Evolutionary conservation across 768 basidiomycete genomes (phyloP), one percentile per base, ranked within the genome.

Genomic region (Cubamyces lactineus): DNA sequence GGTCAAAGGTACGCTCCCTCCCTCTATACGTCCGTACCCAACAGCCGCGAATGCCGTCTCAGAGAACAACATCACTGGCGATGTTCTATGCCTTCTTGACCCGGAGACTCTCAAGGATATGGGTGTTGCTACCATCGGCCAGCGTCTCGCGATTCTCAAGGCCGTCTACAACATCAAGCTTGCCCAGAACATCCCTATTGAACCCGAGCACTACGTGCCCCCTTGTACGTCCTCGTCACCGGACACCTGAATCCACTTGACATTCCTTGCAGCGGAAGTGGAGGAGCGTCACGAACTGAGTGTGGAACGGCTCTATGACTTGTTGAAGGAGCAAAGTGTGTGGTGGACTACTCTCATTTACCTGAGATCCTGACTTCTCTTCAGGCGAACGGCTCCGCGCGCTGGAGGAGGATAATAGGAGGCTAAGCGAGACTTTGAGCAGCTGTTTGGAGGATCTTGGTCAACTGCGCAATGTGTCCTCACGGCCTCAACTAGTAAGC

Each of bases 21-120:
- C 64, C 52, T 67, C 62, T 67, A 56, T 58, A 63, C 57, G 39
- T 28, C 45, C 41, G 42, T 55, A 28, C 16, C 57, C 53, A 49
- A 57, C 52, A 42, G n/a, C 42, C 28, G 24, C 57, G n/a, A 51
- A 49, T 49, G 46, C 16, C 45, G 11, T 54, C 39, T 43, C 71
- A 96, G 96, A 95, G 72, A 91, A 99, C 74, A 89, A 86, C 64
- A 92, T 99, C 66, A 89, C 89, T 17, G 97, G 97, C 57, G 95
- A 98, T 65, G 86, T 93, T 1, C 83, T 99, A 7, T 86, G 89
- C 64, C 78, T 91, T 68, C 82, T 98, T 50, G 91, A 94, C 72
- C 82, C 86, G n/a, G 91, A 95, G 23, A 76, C 85, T 1, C 84
- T 99, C 66, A 92, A 91, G 74, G 87, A 91, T 45, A 78, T 98